Evolutionary conservation across 768 basidiomycete genomes (phyloP).

Genomic region (Daedalea quercina): DNA sequence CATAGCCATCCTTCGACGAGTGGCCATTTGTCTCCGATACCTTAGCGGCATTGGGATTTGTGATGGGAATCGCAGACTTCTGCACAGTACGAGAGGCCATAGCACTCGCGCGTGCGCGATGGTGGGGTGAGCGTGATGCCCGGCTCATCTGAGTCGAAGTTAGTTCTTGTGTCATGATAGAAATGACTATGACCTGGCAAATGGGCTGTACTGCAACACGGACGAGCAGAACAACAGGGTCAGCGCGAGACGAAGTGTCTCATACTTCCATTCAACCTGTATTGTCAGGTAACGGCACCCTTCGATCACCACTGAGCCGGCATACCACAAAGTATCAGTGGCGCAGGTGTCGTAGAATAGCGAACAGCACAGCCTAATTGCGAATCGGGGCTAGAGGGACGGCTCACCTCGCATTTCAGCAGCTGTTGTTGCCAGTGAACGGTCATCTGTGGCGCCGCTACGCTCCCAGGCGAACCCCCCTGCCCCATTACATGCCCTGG

Average conservation of each 20-base stretch:
- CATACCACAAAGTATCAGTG: too few relatives aligned
- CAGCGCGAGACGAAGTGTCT: too few relatives aligned
- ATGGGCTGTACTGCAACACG: too few relatives aligned
- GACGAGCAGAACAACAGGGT: too few relatives aligned
- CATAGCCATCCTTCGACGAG: conserved; percentile 19
- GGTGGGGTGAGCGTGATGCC: conserved; percentile 82
- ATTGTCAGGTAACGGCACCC: too few relatives aligned
- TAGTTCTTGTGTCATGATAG: neutral
- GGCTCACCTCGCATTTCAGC: conserved; percentile 83
- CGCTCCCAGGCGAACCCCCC: conserved; percentile 46
- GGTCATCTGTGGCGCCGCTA: conserved; percentile 52
- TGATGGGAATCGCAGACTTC: conserved; percentile 86
- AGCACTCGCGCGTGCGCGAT: conserved; percentile 91
- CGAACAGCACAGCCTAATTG: neutral
- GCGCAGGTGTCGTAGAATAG: too few relatives aligned
- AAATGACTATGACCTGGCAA: neutral
- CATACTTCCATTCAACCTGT: too few relatives aligned
- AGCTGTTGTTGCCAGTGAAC: conserved; percentile 93
- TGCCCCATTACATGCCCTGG: conserved; percentile 29
- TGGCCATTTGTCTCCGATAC: conserved; percentile 32
- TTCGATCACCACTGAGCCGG: too few relatives aligned
- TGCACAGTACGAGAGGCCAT: conserved; percentile 84
- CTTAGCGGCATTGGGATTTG: conserved; percentile 76
- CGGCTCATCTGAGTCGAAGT: conserved; percentile 59
- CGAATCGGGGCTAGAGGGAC: neutral